A percentile compares a stretch with the other conserved stretches of the same genome.
Evolutionary conservation across 192 early-diverging fungal genomes (phyloP).

Genomic region (Backusella sp.): DNA sequence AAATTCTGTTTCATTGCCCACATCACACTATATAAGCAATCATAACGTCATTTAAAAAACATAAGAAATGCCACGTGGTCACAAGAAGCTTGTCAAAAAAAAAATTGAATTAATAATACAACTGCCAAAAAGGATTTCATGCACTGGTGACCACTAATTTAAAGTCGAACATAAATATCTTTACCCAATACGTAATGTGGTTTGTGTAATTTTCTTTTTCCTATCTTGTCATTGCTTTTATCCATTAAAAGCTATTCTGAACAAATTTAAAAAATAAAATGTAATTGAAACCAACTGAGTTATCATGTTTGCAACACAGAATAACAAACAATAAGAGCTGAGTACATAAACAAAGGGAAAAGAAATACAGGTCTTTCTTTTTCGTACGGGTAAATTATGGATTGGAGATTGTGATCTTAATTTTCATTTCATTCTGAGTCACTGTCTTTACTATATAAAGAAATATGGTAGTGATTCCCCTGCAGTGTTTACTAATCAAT

Average conservation of each 20-base stretch:
- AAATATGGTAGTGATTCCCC: no score
- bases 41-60: background rate
- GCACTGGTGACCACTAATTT: background rate
- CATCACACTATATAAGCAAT: background rate
- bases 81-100: background rate
- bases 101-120: background rate
- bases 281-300: background rate
- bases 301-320: background rate
- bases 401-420: no score
- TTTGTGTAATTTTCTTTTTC: background rate
- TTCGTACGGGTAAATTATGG: no score
- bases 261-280: background rate
- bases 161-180: background rate
- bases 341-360: background rate
- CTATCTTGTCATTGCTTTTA: background rate
- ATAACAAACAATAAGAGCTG: background rate
- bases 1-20: background rate
- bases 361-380: no score
- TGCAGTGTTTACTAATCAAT: no score
- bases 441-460: no score
- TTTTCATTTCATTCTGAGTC: no score
- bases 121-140: background rate
- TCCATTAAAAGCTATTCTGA: background rate
- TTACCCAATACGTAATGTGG: background rate
- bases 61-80: background rate